Evolutionary conservation across 1,284 basidiomycete genomes (phyloP), one percentile per base, ranked within the genome.

Genomic region (Ceraceosorus bombacis): DNA sequence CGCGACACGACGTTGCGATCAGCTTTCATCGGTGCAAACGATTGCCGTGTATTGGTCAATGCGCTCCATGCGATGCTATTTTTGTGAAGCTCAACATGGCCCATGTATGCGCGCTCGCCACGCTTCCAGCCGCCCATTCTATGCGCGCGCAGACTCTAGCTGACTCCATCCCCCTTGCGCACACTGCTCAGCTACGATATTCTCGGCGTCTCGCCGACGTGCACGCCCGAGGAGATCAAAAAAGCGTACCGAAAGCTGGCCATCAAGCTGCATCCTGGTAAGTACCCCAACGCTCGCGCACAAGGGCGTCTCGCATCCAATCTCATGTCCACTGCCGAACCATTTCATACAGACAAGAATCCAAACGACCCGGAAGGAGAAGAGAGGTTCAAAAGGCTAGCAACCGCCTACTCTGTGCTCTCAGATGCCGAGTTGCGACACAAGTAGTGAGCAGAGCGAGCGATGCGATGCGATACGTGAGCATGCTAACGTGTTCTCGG

Each of bases 241-340:
- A 95, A 92, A 79, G 89, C 94, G 2, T 98, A 98, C 80, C 85
- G 92, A 54, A 85, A 93, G 15, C 82, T 95, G 56, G 94, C 94
- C 2, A 95, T 96, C 80, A 94, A 94, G 79, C 86, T 81, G 51
- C 82, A 82, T 68, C 82, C 82, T 1, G 43, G 43, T 46, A 46
- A 46, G 43, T 4, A 15, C 15, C 10, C 43, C 10, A 46, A 46
- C 2, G 13, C 50, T 51, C n/a, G n/a, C 50, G n/a, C 50, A 2
- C 8, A n/a, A 12, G 1, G 2, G 13, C 46, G 12, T 15, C 46
- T 3, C 15, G 12, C 15, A 12, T 12, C 12, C 2, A 48, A 15
- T 15, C 15, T 48, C 46, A 12, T 48, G 46, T 13, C 46, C 46
- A 3, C 12, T 12, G 46, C 46, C 15, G 12, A 48, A 48, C 46